These are phyloP conservation scores for Pelargonium nanum DNA, from an alignment of 345 rosid genomes.

Conservation along the genomic window DNA sequence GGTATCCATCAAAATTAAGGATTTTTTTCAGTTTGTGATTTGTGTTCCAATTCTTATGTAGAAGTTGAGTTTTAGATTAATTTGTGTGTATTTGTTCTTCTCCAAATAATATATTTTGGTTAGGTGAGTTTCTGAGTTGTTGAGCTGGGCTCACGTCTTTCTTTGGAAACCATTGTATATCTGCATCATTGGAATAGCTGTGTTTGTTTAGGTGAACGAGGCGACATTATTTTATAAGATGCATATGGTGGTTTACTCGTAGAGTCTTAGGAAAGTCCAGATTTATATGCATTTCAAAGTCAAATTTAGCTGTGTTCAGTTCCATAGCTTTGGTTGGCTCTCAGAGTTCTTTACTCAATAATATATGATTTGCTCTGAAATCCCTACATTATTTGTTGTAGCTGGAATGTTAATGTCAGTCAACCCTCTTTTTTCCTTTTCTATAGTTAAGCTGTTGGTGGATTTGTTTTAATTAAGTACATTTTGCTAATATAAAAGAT, in stretches of 20 bases:
- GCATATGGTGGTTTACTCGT: not conserved
- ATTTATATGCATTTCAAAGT: not conserved
- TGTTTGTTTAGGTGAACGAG: not conserved
- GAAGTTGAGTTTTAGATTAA: not conserved
- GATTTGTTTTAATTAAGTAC: too few species aligned
- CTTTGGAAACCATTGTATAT: too few species aligned
- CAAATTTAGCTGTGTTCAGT: not conserved
- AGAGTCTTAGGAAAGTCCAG: not conserved
- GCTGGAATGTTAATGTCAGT: too few species aligned
- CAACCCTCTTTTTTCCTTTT: too few species aligned
- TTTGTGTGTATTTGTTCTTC: too few species aligned
- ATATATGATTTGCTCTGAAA: not conserved
- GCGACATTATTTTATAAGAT: not conserved
- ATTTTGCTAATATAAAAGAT: too few species aligned
- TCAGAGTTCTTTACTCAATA: not conserved
- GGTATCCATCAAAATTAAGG: not conserved
- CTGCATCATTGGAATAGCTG: not conserved
- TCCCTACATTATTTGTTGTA: not conserved
- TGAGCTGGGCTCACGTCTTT: not conserved
- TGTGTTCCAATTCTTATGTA: not conserved
- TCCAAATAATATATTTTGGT: too few species aligned
- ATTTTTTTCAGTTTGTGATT: not conserved
- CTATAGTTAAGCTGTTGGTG: not conserved
- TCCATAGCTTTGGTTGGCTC: not conserved
- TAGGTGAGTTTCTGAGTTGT: not conserved